These are phyloP conservation scores for Castanea crenata DNA, from an alignment of 306 rosid species.

Conservation along the genomic window DNA sequence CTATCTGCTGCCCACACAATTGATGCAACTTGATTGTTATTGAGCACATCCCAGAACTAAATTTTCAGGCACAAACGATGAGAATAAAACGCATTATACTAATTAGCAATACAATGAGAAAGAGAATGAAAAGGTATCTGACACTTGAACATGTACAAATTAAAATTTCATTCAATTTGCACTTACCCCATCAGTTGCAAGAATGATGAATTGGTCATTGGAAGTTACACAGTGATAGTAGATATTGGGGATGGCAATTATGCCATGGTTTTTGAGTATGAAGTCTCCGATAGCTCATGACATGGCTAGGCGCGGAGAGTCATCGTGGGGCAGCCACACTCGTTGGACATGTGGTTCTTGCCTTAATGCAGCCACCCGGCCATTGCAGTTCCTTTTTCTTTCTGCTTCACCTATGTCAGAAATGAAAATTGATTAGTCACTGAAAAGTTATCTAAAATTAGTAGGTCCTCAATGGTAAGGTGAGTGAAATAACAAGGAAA, in stretches of 20 bases:
- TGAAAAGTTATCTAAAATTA: background rate
- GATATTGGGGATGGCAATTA: conserved; percentile 61
- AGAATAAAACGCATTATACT: background rate
- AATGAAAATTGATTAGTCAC: background rate
- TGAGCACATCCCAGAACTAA: conserved; percentile 77
- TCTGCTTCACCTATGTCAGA: conserved; percentile 52
- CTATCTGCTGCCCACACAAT: conserved; percentile 50
- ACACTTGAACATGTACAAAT: conserved; percentile 26
- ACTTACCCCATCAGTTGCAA: conserved; percentile 38
- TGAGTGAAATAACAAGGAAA: background rate
- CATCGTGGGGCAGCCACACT: conserved; percentile 59
- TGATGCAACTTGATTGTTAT: conserved; percentile 58
- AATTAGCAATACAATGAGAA: background rate
- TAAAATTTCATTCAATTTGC: background rate
- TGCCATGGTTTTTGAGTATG: conserved; percentile 61
- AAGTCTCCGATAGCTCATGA: conserved; percentile 83
- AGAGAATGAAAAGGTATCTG: conserved; percentile 25
- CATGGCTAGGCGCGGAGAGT: conserved; percentile 74
- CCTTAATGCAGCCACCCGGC: conserved; percentile 53
- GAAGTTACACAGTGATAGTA: conserved; percentile 40
- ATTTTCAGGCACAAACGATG: background rate
- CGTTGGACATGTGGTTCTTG: conserved; percentile 62
- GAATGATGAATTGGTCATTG: conserved; percentile 56
- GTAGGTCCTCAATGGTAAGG: no score
- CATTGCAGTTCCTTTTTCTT: conserved; percentile 54